Conservation (phyloP, 2,329 filamentous ascomycete genomes). For the Cercospora citrullina region DNA sequence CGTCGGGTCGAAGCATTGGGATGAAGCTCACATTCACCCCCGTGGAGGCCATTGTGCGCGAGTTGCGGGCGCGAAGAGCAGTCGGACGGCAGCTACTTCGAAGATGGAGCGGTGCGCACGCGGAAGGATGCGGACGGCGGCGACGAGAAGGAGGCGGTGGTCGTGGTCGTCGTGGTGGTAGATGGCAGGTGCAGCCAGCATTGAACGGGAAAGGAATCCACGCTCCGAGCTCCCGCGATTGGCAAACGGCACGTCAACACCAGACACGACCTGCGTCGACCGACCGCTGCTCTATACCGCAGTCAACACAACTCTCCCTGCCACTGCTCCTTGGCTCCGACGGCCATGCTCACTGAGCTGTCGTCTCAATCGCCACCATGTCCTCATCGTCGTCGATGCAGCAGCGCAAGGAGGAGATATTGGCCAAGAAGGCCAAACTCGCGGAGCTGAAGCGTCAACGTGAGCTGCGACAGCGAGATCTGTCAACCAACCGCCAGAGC, state of each 20-base stretch:
- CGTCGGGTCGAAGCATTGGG: neutral
- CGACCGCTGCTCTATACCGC: neutral
- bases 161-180: constrained; percentile 8
- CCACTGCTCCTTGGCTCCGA: neutral
- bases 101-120: neutral
- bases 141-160: constrained; percentile 8
- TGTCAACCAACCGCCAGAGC: constrained; percentile 67
- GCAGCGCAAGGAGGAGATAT: constrained; percentile 89
- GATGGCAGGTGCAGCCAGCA: constrained; percentile 4
- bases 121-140: constrained; percentile 8
- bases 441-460: constrained; percentile 93
- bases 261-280: neutral
- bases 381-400: constrained; percentile 43
- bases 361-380: neutral
- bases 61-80: neutral
- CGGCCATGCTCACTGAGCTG: constrained; percentile 10
- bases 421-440: constrained; percentile 95
- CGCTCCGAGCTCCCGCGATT: constrained; percentile 2
- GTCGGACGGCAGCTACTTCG: neutral
- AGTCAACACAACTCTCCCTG: neutral
- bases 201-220: neutral
- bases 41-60: constrained; percentile 46
- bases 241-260: constrained; percentile 2
- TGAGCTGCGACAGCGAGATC: constrained; percentile 77
- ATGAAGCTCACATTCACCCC: constrained; percentile 54